Base-by-base conservation (phyloP, 2,329 filamentous ascomycete species). In the Pseudocercospora ulei region DNA sequence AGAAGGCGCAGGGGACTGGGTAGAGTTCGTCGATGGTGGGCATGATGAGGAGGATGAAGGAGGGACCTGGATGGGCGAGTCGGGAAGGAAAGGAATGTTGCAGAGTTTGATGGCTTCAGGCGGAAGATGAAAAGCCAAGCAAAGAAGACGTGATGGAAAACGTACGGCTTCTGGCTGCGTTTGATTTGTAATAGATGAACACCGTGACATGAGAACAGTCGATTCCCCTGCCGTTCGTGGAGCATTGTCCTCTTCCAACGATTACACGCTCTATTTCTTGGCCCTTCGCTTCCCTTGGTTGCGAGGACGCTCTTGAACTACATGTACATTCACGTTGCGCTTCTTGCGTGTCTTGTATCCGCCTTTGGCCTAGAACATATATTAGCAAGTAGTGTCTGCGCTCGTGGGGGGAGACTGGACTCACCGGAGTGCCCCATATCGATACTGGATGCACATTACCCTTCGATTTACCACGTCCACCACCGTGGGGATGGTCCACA, bases 391-490 rank as follows among this genome's bases (percentile, higher is more conserved):
- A 18, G 33, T 1, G 7, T 19, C 16, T 27, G 12, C 11, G 38
- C 30, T 9, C 8, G 14, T 35, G 17, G n/a, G 25, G 13, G 22
- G 29, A 19, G 16, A 38, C 7, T 34, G 50, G 38, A 76, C 84
- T 68, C 80, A 92, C 86, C 59, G 85, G 88, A 60, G 78, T 80
- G 61, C 92, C 90, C 90, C 92, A 98, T 43, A 90, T 90, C 66
- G 85, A 94, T 55, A 90, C 85, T 20, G 92, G 90, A 60, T 93
- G 73, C 46, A 87, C 78, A 61, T 95, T 94, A 76, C 90, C 86
- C 83, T 98, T 98, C 41, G 86, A 95, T 69, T 98, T 98, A 69
- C 90, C 90, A 72, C 92, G 78, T 65, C 90, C 90, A 82, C 90
- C 90, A 75, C 90, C 90, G 64, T 98, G 90, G 58, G 90, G 90